phyloP scores from a whole-genome alignment of 2,329 filamentous ascomycete species.

The Ascochyta rabiei region DNA sequence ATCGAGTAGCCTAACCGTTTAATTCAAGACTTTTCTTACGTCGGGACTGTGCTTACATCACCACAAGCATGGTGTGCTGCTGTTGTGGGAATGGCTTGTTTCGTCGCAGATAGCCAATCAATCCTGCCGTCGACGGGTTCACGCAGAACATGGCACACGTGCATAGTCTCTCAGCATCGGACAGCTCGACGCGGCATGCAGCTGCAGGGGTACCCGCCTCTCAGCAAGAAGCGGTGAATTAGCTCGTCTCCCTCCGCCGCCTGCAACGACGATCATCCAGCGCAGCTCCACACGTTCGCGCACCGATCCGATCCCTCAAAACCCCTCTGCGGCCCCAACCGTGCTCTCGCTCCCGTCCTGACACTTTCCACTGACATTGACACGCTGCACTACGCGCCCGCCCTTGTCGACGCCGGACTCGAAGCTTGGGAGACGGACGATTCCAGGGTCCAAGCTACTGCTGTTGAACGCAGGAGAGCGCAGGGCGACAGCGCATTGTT shows the following conservation, averaged over 20 bases:
- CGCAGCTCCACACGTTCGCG: slow-evolving; percentile 38
- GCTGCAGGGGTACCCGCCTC: slow-evolving; percentile 25
- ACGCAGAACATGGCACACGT: slow-evolving; percentile 29
- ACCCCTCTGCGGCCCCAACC: slow-evolving; percentile 21
- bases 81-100: not conserved
- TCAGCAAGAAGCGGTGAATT: slow-evolving; percentile 26
- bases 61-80: not conserved
- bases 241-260: slow-evolving; percentile 19
- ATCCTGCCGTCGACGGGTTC: slow-evolving; percentile 12
- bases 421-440: not conserved
- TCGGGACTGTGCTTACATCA: not conserved
- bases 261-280: slow-evolving; percentile 14
- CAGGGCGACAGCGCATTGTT: slow-evolving; percentile 3
- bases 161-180: slow-evolving; percentile 17
- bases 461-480: slow-evolving; percentile 4
- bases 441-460: slow-evolving; percentile 1
- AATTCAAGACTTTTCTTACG: slow-evolving; percentile 8
- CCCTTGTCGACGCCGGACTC: not conserved
- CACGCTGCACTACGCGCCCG: not conserved
- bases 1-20: slow-evolving; percentile 2
- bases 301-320: slow-evolving; percentile 17
- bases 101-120: not conserved
- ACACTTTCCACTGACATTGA: not conserved
- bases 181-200: slow-evolving; percentile 3
- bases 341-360: slow-evolving; percentile 17